Evolutionary conservation across 1,284 basidiomycete genomes (phyloP), one percentile per base, ranked within the genome.

Genomic region (Entoloma clypeatum): DNA sequence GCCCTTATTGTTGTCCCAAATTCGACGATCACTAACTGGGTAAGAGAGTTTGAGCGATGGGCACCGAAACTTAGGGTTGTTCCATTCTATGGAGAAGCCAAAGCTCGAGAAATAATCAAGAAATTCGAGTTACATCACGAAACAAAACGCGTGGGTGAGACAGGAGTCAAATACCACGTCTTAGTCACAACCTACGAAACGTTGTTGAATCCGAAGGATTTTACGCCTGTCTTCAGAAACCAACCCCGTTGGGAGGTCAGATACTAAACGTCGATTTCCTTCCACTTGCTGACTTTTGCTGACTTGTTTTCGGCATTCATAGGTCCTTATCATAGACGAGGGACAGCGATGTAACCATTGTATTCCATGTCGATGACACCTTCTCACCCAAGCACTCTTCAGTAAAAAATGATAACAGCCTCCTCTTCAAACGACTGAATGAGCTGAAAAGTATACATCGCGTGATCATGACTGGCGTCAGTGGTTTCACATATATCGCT

Each of bases 1-100:
- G 81, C 80, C 38, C 73, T 99, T 10, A 81, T 99, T 11, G 82
- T 96, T 4, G 95, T 98, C 3, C 95, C 95, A 0, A 96, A 98
- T 58, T 91, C 90, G 3, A 95, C 92, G 0, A 81, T 96, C 45
- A 84, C 85, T 30, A 97, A 91, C 61, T 93, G 80, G 81, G 72
- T 84, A 18, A 71, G 81, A 32, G 95, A 99, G 59, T 92, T 98
- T 54, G 84, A 90, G 54, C 81, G 86, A 48, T 98, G 95, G 95
- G 88, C 92, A 1, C 86, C 90, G 4, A 70, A 73, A 32, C 68
- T 95, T 31, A 71, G 89, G 39, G 85, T 88, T 39, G 84, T 92
- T 18, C 85, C 91, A 1, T 90, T 86, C 65, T 83, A 81, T 49
- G 88, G 90, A 19, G 87, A 90, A 56, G 73, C 78, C 16, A 78